phyloP scores from a whole-genome alignment of 352 stramenopile genomes.

The Phytopythium sindhum region DNA sequence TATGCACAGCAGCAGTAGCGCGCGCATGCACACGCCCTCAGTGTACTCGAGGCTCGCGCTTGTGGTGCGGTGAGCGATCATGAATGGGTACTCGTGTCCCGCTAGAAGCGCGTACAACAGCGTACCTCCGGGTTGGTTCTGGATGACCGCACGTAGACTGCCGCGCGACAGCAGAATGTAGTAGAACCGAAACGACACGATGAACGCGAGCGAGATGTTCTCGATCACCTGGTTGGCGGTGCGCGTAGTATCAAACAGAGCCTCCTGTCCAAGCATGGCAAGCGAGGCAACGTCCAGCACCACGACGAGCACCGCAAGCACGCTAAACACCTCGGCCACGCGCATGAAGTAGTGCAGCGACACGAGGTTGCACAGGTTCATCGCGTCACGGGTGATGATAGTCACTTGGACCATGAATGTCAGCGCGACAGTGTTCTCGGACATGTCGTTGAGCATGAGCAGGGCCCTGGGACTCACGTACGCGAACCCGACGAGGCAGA shows the following conservation, averaged over 20 bases:
- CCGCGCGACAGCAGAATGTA: slow-evolving; percentile 21
- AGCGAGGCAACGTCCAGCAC: slow-evolving; percentile 8
- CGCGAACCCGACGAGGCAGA: slow-evolving; percentile 14
- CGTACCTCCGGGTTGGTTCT: slow-evolving; percentile 19
- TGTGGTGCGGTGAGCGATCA: slow-evolving; percentile 4
- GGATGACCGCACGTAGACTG: slow-evolving; percentile 10
- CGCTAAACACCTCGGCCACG: slow-evolving; percentile 14
- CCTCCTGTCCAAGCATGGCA: not conserved
- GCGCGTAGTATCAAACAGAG: not conserved
- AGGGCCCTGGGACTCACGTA: slow-evolving; percentile 8
- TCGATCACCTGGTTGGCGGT: slow-evolving; percentile 9
- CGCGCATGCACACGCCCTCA: slow-evolving; percentile 15
- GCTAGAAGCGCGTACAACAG: slow-evolving; percentile 23
- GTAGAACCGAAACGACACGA: slow-evolving; percentile 28
- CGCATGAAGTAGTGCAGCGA: slow-evolving; percentile 20
- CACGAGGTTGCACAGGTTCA: slow-evolving; percentile 21
- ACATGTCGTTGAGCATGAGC: slow-evolving; percentile 16
- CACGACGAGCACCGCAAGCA: not conserved
- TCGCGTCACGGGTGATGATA: slow-evolving; percentile 28
- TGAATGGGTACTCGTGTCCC: slow-evolving; percentile 28
- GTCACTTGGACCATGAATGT: slow-evolving; percentile 26
- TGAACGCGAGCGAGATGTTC: slow-evolving; percentile 20
- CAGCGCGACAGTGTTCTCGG: slow-evolving; percentile 14
- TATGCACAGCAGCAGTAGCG: slow-evolving; percentile 16
- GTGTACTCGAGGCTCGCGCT: slow-evolving; percentile 1